These are phyloP conservation scores for Apostasia ramifera DNA, from an alignment of 106 monocot species.

Conservation along the genomic window DNA sequence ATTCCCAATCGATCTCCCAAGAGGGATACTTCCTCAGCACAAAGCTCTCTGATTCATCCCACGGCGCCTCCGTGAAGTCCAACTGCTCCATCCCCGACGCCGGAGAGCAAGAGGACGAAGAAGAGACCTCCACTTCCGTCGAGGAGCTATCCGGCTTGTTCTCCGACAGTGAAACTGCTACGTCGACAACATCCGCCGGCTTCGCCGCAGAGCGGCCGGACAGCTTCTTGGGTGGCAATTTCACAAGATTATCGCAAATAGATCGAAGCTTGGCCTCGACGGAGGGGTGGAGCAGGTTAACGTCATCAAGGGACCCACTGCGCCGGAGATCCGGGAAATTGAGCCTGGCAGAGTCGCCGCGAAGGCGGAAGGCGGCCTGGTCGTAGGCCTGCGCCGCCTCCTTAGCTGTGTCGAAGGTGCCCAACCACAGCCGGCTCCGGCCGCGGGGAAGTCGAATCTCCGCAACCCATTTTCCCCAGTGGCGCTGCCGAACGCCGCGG, in stretches of 20 bases:
- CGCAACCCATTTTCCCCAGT: slow-evolving; percentile 82
- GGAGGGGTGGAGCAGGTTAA: slow-evolving; percentile 23
- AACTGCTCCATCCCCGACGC: slow-evolving; percentile 30
- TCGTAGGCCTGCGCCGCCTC: slow-evolving; percentile 69
- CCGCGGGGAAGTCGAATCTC: slow-evolving; percentile 67
- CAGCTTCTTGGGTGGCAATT: slow-evolving; percentile 2
- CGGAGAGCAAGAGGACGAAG: slow-evolving; percentile 8
- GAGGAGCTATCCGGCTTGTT: slow-evolving; percentile 13
- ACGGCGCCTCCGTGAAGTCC: slow-evolving; percentile 33
- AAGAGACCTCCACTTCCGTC: slow-evolving; percentile 8
- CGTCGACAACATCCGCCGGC: not conserved
- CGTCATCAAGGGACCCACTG: not conserved
- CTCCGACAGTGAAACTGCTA: not conserved
- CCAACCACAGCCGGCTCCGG: slow-evolving; percentile 66
- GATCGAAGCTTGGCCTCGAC: slow-evolving; percentile 43
- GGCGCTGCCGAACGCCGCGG: slow-evolving; percentile 73
- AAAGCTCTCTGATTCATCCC: slow-evolving; percentile 32
- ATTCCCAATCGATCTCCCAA: slow-evolving; percentile 50
- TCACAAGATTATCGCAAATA: slow-evolving; percentile 27
- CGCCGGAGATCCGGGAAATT: slow-evolving; percentile 50
- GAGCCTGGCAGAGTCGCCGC: slow-evolving; percentile 58
- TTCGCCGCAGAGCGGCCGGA: not conserved
- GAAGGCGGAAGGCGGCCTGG: slow-evolving; percentile 49
- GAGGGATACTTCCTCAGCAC: slow-evolving; percentile 39
- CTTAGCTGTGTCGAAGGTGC: slow-evolving; percentile 70